Base-by-base conservation (phyloP, 2,329 filamentous ascomycete genomes). In the Penicillium thymicola region DNA sequence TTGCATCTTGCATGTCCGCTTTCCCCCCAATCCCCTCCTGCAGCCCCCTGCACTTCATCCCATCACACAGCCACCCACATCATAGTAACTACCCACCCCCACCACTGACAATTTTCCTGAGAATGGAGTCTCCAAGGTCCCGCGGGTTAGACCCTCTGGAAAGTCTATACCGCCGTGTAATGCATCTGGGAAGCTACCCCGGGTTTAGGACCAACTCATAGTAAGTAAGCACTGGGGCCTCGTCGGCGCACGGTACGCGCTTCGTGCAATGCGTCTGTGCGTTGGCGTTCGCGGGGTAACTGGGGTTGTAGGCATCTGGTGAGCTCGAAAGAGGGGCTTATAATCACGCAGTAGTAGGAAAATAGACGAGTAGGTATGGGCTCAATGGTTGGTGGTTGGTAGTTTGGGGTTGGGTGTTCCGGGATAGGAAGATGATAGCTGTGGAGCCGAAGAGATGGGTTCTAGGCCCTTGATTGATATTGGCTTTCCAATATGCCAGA, bases 231-330 rank as follows among this genome's bases (percentile, higher is more conserved):
- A 27, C 40, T 25, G 23, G 40, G 25, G 37, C 37, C 28, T 36
- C 21, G 28, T 21, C 25, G 25, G 11, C 37, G 18, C 36, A 42
- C 34, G 28, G 44, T 23, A 42, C 37, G 11, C n/a, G 37, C 16
- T 28, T 18, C 28, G 21, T 49, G 51, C 28, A n/a, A 50, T 54
- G 36, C 44, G 8, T 16, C 41, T 18, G 27, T 34, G 34, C 36
- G 27, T 36, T 43, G 45, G 44, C 36, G 30, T 44, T 51, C 7
- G 45, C 46, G 53, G 47, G 47, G 54, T 54, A 38, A 28, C 38
- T 44, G 28, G 25, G 25, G 18, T 37, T 48, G 14, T 2, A 38
- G 27, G 27, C 1, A 32, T 34, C 18, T 18, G 36, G 13, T 16
- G 27, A 30, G 37, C 18, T 25, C 16, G 3, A 4, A 42, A 7